A percentile compares a stretch with the other conserved stretches of the same genome.
These are phyloP conservation scores for Russula abietina DNA, from an alignment of 768 basidiomycete species.

Conservation along the genomic window DNA sequence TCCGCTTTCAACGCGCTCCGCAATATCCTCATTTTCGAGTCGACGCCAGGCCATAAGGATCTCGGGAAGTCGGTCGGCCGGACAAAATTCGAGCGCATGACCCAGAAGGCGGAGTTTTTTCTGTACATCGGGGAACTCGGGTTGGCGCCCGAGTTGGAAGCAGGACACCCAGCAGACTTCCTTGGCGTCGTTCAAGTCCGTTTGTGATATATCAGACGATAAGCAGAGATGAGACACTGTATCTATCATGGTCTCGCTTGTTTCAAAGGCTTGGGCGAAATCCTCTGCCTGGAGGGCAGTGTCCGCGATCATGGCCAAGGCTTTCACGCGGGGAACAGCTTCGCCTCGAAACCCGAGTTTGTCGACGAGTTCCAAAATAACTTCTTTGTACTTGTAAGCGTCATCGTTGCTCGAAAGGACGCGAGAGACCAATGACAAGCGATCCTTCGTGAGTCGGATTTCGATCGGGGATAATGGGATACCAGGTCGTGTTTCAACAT, in stretches of 20 bases:
- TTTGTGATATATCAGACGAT: constrained; percentile 30
- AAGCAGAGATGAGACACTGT: constrained; percentile 47
- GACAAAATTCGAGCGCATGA: constrained; percentile 80
- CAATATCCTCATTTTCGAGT: constrained; percentile 61
- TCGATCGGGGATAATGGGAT: constrained; percentile 84
- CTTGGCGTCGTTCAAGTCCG: constrained; percentile 49
- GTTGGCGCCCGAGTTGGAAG: constrained; percentile 79
- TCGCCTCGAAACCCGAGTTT: constrained; percentile 81
- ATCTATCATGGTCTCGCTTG: constrained; percentile 64
- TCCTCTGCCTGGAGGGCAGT: constrained; percentile 82
- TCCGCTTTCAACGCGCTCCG: constrained; percentile 44
- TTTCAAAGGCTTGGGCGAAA: constrained; percentile 65
- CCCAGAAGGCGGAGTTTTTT: constrained; percentile 70
- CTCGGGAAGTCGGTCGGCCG: constrained; percentile 69
- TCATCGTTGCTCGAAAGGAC: constrained; percentile 81
- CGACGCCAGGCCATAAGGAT: constrained; percentile 74
- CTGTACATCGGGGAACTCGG: constrained; percentile 62
- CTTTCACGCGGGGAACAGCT: constrained; percentile 69
- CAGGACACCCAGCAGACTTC: constrained; percentile 90
- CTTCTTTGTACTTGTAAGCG: constrained; percentile 87
- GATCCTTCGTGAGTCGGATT: constrained; percentile 86
- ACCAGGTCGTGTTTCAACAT: constrained; percentile 67
- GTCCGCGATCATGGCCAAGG: constrained; percentile 85
- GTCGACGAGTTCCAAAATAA: constrained; percentile 82
- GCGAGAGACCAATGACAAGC: constrained; percentile 77